A percentile compares a stretch with the other conserved stretches of the same genome.
Evolutionary conservation across 1,284 basidiomycete species (phyloP).

Genomic region (Ceratobasidium sp.): DNA sequence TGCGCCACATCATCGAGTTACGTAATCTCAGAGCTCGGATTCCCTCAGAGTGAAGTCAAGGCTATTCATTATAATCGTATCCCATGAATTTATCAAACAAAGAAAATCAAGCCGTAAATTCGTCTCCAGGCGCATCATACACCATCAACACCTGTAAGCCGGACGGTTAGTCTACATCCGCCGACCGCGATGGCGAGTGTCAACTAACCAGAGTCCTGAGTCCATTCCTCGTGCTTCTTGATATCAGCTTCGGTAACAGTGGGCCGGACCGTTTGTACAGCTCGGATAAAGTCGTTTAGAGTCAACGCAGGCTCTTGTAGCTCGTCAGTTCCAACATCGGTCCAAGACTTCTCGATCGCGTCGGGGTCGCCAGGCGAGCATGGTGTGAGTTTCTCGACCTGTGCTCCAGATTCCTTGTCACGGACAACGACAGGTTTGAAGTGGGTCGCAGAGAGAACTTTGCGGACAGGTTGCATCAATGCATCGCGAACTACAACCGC

Average conservation of each 20-base stretch:
- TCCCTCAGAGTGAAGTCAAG: background rate
- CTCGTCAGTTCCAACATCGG: conserved; percentile 90
- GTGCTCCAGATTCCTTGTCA: conserved; percentile 55
- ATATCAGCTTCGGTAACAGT: conserved; percentile 93
- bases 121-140: background rate
- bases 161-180: background rate
- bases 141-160: conserved; percentile 20
- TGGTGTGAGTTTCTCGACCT: conserved; percentile 74
- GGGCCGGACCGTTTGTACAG: conserved; percentile 81
- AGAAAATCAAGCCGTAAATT: background rate
- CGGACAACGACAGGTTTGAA: conserved; percentile 72
- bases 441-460: conserved; percentile 94
- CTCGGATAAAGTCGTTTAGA: conserved; percentile 85
- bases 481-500: conserved; percentile 95
- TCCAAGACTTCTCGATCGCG: conserved; percentile 91
- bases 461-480: conserved; percentile 97
- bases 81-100: conserved; percentile 17
- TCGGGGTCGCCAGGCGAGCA: conserved; percentile 92
- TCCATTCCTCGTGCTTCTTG: conserved; percentile 90
- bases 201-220: conserved; percentile 74
- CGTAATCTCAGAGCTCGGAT: too few relatives aligned
- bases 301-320: conserved; percentile 84
- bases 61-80: conserved; percentile 3
- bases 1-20: too few relatives aligned
- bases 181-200: conserved; percentile 39